Conservation (phyloP, 345 rosid genomes). For the Capsella bursapastoris region DNA sequence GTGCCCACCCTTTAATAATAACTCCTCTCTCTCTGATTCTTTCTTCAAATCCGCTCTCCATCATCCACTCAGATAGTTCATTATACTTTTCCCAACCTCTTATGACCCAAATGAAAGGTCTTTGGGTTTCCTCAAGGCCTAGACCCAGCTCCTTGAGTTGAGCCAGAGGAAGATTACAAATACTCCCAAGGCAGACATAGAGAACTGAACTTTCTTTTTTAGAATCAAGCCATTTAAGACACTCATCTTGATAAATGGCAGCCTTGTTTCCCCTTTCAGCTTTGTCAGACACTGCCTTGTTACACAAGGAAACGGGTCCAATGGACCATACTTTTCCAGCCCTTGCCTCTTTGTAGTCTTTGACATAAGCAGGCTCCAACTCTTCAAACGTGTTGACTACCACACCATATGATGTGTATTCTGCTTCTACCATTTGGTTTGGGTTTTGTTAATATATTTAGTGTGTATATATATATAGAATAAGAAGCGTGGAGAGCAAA, state of each 20-base stretch:
- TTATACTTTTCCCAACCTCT: slow-evolving; percentile 43
- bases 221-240: slow-evolving; percentile 54
- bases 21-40: slow-evolving; percentile 33
- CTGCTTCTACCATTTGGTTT: slow-evolving; percentile 19
- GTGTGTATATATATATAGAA: too few species aligned
- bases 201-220: slow-evolving; percentile 42
- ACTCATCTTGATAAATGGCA: slow-evolving; percentile 19
- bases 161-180: slow-evolving; percentile 30
- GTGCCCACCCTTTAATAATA: slow-evolving; percentile 42
- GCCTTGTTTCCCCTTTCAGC: slow-evolving; percentile 53
- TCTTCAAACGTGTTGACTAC: slow-evolving; percentile 55
- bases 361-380: slow-evolving; percentile 44
- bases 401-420: slow-evolving; percentile 44
- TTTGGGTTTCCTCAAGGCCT: slow-evolving; percentile 53
- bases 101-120: slow-evolving; percentile 66
- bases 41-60: slow-evolving; percentile 34
- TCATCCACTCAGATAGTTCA: slow-evolving; percentile 45
- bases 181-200: slow-evolving; percentile 59
- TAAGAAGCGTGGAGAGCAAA: too few species aligned
- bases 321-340: slow-evolving; percentile 52
- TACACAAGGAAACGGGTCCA: slow-evolving; percentile 54
- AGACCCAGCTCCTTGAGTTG: slow-evolving; percentile 55
- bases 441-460: too few species aligned
- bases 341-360: slow-evolving; percentile 41
- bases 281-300: slow-evolving; percentile 37